phyloP scores from a whole-genome alignment of 805 yeast genomes.

The Yamadazyma insecticola region DNA sequence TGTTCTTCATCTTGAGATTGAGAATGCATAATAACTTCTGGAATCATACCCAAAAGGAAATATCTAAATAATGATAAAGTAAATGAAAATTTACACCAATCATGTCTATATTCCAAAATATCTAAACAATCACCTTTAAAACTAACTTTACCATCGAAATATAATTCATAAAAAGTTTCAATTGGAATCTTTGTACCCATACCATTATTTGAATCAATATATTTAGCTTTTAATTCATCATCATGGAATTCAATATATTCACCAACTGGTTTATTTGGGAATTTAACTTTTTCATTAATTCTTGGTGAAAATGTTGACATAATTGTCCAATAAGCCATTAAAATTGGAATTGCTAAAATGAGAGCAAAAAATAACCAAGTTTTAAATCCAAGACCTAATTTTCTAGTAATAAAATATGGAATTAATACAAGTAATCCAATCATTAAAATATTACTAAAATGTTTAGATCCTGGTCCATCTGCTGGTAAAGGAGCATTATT shows the following conservation, averaged over 20 bases:
- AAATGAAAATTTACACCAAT: constrained; percentile 82
- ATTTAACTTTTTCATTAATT: constrained; percentile 67
- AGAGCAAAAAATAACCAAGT: constrained; percentile 59
- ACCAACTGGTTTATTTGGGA: constrained; percentile 75
- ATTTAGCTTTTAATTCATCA: constrained; percentile 60
- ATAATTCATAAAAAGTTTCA: constrained; percentile 88
- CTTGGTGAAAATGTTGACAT: constrained; percentile 77
- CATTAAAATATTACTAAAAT: constrained; percentile 62
- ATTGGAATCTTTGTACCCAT: constrained; percentile 73
- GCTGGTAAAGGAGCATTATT: constrained; percentile 86
- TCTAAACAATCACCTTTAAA: constrained; percentile 88
- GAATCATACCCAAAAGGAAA: constrained; percentile 83
- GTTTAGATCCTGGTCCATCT: constrained; percentile 82
- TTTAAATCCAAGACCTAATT: constrained; percentile 65
- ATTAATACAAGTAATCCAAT: constrained; percentile 45
- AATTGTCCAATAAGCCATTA: constrained; percentile 80
- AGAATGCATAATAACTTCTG: constrained; percentile 89
- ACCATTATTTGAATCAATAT: constrained; percentile 52
- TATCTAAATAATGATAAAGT: constrained; percentile 72
- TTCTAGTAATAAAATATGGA: constrained; percentile 61
- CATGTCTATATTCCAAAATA: constrained; percentile 80
- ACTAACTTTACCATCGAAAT: constrained; percentile 75
- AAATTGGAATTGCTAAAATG: constrained; percentile 59
- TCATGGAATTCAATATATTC: constrained; percentile 80
- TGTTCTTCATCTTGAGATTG: constrained; percentile 95